Base-by-base conservation (phyloP, 2,329 filamentous ascomycete genomes). In the Neofusicoccum cordaticola region DNA sequence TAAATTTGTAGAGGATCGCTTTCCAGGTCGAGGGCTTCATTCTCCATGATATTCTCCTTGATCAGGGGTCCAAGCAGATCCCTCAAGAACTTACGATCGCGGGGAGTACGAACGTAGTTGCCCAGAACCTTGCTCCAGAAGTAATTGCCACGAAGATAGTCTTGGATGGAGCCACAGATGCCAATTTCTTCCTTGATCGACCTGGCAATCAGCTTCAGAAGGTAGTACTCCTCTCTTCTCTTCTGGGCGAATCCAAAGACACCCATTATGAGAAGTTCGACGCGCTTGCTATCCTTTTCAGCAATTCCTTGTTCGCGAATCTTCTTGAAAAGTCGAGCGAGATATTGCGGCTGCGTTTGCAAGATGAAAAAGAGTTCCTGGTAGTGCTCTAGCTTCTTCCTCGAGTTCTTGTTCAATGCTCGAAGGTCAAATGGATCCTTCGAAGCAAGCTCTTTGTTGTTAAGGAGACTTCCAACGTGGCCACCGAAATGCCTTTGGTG, bases 1-100 rank as follows among this genome's bases (percentile, higher is more conserved):
- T 99, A 98, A 65, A 99, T 99, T 71, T 98, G 94, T 82, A 98
- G 90, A 0, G 95, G 95, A 73, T 99, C 95, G 75, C 94, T 97
- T 78, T 99, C 95, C 31, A 99, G 83, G 74, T 99, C 94, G 39
- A 99, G 83, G 4, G 89, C 90, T 12, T 93, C 89, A 70, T 97
- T 95, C 63, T 97, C 95, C 63, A 98, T 89, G 71, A 99, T 93
- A 73, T 95, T 94, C 74, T 96, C 91, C 67, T 91, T 90, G 69
- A 99, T 90, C 53, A 99, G 79, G 1, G 91, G 88, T 0, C 93
- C 92, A 3, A 98, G 82, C 1, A 97, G 82, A 69, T 96, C 92
- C 66, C 93, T 89, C 71, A 98, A 84, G 76, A 93, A 99, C 72
- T 97, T 97, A 68, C 95, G 87, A 75, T 98, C 94, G 39, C 92